Percentiles rank a stretch among this genome's conserved stretches.
Conservation (phyloP, 2,329 filamentous ascomycete species). For the Pseudogymnoascus sp. region DNA sequence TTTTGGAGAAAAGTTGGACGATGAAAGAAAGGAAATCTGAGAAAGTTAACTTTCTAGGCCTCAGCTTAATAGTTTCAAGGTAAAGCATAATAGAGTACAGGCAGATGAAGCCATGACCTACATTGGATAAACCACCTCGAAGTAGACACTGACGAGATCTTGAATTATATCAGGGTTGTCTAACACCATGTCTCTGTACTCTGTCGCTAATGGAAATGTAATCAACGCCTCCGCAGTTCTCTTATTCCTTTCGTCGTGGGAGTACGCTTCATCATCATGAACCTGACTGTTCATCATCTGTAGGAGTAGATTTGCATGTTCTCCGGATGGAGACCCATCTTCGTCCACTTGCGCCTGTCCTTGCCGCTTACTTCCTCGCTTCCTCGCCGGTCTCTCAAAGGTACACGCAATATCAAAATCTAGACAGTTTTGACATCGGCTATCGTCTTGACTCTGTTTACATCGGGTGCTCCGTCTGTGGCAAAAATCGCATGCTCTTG, state of each 20-base stretch:
- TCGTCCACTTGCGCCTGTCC: background rate
- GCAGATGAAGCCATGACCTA: conserved; percentile 20
- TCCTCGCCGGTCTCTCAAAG: conserved; percentile 39
- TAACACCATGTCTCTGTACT: conserved; percentile 14
- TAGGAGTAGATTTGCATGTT: conserved; percentile 2
- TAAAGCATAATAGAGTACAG: background rate
- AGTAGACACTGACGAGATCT: conserved; percentile 43
- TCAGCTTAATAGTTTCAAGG: conserved; percentile 3
- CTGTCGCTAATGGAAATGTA: conserved; percentile 6
- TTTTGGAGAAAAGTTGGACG: conserved; percentile 36
- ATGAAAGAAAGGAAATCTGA: conserved; percentile 44
- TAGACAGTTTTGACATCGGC: conserved; percentile 42
- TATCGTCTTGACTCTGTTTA: conserved; percentile 31
- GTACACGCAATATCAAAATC: conserved; percentile 45
- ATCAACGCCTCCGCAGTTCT: background rate
- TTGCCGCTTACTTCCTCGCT: conserved; percentile 27
- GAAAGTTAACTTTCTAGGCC: background rate
- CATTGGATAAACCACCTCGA: conserved; percentile 48
- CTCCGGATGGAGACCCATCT: background rate
- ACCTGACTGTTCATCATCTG: background rate
- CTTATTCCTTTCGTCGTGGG: background rate
- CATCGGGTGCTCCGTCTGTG: conserved; percentile 43
- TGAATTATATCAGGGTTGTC: conserved; percentile 34
- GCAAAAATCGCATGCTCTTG: conserved; percentile 40
- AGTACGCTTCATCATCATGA: background rate